Evolutionary conservation across 108 stramenopile genomes (phyloP).

Genomic region (Parietichytrium sp.): DNA sequence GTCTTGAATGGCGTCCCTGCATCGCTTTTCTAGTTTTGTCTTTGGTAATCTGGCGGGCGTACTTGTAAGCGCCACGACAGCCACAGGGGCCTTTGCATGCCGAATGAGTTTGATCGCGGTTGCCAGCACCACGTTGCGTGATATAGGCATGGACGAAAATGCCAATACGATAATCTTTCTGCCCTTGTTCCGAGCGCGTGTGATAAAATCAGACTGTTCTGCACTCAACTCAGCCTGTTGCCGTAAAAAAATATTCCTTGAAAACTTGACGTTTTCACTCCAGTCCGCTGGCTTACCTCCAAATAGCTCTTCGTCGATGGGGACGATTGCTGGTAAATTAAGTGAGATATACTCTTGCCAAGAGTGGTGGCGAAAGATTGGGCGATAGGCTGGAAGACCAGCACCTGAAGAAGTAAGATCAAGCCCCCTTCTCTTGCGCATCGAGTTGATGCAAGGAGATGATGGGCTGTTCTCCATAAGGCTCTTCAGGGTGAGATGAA

Average conservation of each 20-base stretch:
- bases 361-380: background rate
- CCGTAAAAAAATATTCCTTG: background rate
- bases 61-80: background rate
- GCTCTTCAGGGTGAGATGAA: background rate
- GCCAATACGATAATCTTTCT: background rate
- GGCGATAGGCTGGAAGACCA: too few relatives aligned
- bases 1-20: background rate
- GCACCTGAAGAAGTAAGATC: background rate
- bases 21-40: background rate
- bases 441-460: background rate
- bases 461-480: background rate
- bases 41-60: too few relatives aligned
- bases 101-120: background rate
- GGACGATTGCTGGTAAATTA: constrained; percentile 7
- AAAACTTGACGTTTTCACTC: background rate
- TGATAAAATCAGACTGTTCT: background rate
- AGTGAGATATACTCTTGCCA: background rate
- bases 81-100: background rate
- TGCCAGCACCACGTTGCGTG: background rate
- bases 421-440: background rate
- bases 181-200: background rate
- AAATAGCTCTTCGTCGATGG: background rate
- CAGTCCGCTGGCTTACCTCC: constrained; percentile 30
- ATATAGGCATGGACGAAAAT: background rate
- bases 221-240: background rate